phyloP scores from a whole-genome alignment of 2,329 filamentous ascomycete genomes.

The Fusarium setosum region DNA sequence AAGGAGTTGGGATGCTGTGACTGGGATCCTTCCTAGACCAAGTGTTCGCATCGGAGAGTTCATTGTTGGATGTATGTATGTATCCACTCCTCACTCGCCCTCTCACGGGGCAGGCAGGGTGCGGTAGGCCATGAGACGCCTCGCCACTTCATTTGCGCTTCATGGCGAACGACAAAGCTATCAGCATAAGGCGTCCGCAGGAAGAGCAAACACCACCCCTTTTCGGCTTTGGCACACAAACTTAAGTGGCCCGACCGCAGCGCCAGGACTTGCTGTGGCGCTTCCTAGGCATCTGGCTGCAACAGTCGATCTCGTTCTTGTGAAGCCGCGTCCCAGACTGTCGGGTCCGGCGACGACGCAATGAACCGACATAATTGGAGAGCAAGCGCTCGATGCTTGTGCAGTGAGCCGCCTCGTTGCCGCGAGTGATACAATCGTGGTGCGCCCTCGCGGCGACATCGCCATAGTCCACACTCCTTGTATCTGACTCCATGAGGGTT shows the following conservation, averaged over 20 bases:
- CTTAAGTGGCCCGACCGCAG: conserved; percentile 13
- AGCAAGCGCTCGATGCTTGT: conserved; percentile 15
- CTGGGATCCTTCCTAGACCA: neutral
- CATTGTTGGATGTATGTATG: neutral
- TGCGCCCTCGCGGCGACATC: conserved; percentile 16
- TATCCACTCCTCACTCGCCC: neutral
- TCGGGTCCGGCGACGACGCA: conserved; percentile 32
- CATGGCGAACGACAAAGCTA: neutral
- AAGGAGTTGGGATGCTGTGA: neutral
- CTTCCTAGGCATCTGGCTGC: conserved; percentile 31
- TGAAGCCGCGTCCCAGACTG: conserved; percentile 38
- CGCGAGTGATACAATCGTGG: conserved; percentile 8
- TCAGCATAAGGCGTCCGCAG: neutral
- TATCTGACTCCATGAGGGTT: too few relatives aligned
- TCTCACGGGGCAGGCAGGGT: neutral
- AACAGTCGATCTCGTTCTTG: conserved; percentile 38
- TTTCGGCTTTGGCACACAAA: neutral
- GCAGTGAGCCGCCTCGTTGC: conserved; percentile 8
- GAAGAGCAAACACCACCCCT: conserved; percentile 4
- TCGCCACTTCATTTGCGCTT: neutral
- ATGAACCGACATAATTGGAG: conserved; percentile 34
- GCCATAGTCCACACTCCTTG: too few relatives aligned
- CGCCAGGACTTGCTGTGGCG: conserved; percentile 36
- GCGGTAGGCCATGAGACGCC: neutral
- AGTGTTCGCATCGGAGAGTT: neutral